Base-by-base conservation (phyloP, 768 basidiomycete genomes). In the Calocybe cyanea region DNA sequence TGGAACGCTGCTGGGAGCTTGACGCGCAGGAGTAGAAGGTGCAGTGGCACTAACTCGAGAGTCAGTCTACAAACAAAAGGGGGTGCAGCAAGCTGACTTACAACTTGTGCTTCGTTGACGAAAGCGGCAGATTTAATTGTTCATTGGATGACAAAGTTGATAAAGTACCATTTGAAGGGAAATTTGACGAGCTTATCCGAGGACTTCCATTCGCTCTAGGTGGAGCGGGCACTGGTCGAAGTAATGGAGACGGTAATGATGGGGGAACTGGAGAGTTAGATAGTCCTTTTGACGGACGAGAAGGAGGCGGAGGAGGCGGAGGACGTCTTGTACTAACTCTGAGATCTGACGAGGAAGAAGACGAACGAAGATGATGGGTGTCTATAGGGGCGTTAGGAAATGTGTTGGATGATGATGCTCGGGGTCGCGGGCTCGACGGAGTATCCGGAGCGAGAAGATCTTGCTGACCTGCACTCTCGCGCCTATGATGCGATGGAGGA, bases 261-360 rank as follows among this genome's bases (percentile, higher is more conserved):
- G 71, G 71, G 2, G 69, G 68, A n/a, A 65, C 63, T 4, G 70
- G 63, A 21, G 71, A 61, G 0, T 70, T 61, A 3, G 67, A 53
- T 74, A 59, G 46, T 52, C 32, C 48, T 62, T 46, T 59, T 62
- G 38, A 37, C 5, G 44, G 11, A 13, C 52, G 48, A 14, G 72
- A 61, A n/a, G 78, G 75, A 1, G 78, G 77, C 1, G 83, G 83
- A 0, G 83, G 83, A 0, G 78, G 79, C 0, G 83, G 82, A 2
- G 75, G 71, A 40, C 80, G 73, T 50, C 72, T 77, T 3, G 63
- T 59, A 11, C 63, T 56, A 13, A 54, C 52, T 46, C 73, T 76
- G 36, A 79, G 51, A 53, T 85, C 83, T 1, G 80, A 79, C 4
- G 75, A 69, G 2, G 82, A 82, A 2, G 72, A 69, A 0, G 76